These are phyloP conservation scores for Russula olivacea DNA, from an alignment of 768 basidiomycete genomes.

Conservation along the genomic window DNA sequence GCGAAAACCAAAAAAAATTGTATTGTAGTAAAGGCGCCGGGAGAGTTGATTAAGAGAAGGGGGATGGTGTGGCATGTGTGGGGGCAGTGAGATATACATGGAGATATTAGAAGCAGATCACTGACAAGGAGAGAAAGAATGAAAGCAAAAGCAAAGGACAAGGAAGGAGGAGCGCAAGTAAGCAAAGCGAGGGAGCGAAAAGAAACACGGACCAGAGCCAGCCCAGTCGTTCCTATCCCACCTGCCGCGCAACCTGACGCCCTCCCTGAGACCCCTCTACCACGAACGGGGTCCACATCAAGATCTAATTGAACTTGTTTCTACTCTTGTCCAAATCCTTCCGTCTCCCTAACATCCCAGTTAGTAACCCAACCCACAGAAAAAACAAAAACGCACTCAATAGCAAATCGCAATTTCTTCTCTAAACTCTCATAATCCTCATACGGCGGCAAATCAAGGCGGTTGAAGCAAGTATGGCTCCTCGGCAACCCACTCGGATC, in stretches of 20 bases:
- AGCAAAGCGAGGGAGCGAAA: background rate
- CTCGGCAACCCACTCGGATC: constrained; percentile 84
- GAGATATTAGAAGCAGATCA: background rate
- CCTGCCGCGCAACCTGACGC: background rate
- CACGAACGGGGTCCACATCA: background rate
- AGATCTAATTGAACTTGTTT: background rate
- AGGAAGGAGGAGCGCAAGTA: background rate
- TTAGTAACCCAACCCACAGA: constrained; percentile 4
- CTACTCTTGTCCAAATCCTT: constrained; percentile 53
- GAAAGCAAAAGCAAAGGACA: background rate
- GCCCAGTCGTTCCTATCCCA: background rate
- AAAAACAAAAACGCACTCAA: constrained; percentile 51
- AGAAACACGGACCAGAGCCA: constrained; percentile 8
- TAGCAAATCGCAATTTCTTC: constrained; percentile 76
- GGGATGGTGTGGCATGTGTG: background rate
- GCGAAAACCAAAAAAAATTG: background rate
- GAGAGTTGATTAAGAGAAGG: background rate
- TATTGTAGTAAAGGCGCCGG: background rate
- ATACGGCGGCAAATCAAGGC: constrained; percentile 84
- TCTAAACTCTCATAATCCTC: constrained; percentile 83
- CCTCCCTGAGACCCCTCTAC: background rate
- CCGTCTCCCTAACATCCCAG: constrained; percentile 51
- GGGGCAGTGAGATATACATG: background rate
- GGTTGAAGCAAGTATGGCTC: constrained; percentile 92
- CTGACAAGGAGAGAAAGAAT: too few relatives aligned